phyloP scores from a whole-genome alignment of 768 basidiomycete genomes.

The Hericium alpestre region DNA sequence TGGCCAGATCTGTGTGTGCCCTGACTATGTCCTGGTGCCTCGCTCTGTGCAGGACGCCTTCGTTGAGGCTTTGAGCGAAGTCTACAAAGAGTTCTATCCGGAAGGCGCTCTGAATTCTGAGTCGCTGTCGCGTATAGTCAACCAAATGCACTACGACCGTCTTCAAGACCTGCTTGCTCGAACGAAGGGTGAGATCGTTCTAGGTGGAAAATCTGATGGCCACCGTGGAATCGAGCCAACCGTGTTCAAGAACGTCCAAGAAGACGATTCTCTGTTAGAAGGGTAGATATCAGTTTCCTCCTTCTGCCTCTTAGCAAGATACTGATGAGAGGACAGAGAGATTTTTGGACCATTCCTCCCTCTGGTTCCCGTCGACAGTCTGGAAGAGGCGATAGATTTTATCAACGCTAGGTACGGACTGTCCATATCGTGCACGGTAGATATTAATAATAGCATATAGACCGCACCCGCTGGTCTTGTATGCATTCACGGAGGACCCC shows the following conservation, averaged over 20 bases:
- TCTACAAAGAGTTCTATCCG: conserved; percentile 41
- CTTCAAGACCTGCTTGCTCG: conserved; percentile 38
- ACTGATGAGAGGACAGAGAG: conserved; percentile 29
- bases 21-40: conserved; percentile 36
- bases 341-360: conserved; percentile 66
- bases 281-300: conserved; percentile 28
- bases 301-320: background rate
- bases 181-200: conserved; percentile 46
- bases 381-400: conserved; percentile 47
- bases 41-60: conserved; percentile 36
- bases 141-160: conserved; percentile 41
- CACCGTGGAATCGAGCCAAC: conserved; percentile 45
- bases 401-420: conserved; percentile 37
- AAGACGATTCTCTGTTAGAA: conserved; percentile 49
- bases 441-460: background rate
- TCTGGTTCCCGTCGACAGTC: conserved; percentile 42
- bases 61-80: conserved; percentile 31
- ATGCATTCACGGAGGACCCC: conserved; percentile 10
- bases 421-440: background rate
- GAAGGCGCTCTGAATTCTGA: conserved; percentile 34
- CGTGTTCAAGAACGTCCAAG: conserved; percentile 42
- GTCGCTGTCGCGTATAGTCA: conserved; percentile 42
- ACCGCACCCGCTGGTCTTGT: conserved; percentile 7
- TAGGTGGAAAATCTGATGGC: conserved; percentile 38
- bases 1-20: conserved; percentile 29